These are phyloP conservation scores for Pichia terricola DNA, from an alignment of 1,139 yeast species.

Conservation along the genomic window DNA sequence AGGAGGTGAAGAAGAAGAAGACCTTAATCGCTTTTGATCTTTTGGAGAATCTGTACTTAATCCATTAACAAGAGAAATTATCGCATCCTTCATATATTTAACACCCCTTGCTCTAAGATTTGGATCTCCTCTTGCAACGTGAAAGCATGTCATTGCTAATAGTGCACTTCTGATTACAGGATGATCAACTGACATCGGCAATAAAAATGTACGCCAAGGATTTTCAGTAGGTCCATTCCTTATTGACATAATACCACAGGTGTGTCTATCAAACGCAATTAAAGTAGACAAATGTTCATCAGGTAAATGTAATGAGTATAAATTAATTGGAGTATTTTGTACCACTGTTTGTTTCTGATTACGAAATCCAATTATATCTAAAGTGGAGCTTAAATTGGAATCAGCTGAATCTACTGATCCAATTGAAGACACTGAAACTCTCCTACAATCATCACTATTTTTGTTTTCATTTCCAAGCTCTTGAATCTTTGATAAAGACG, in stretches of 20 bases:
- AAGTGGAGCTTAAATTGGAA: slow-evolving; percentile 1
- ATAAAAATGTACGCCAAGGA: slow-evolving; percentile 54
- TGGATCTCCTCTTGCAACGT: slow-evolving; percentile 41
- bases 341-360: background rate
- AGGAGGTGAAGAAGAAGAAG: background rate
- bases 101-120: slow-evolving; percentile 41
- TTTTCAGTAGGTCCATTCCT: slow-evolving; percentile 56
- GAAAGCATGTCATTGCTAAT: slow-evolving; percentile 59
- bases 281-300: slow-evolving; percentile 25
- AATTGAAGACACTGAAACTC: background rate
- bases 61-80: slow-evolving; percentile 50
- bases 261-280: slow-evolving; percentile 35
- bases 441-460: background rate
- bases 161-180: slow-evolving; percentile 52
- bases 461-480: background rate
- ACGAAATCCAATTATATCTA: slow-evolving; percentile 1
- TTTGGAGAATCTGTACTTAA: slow-evolving; percentile 29
- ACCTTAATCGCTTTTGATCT: background rate
- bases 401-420: slow-evolving; percentile 3
- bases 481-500: background rate
- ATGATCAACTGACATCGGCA: slow-evolving; percentile 46
- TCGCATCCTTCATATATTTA: slow-evolving; percentile 50
- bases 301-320: slow-evolving; percentile 8
- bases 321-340: slow-evolving; percentile 2
- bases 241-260: slow-evolving; percentile 55